phyloP scores from a whole-genome alignment of 495 filamentous ascomycete genomes.

The Copromyces sp. region DNA sequence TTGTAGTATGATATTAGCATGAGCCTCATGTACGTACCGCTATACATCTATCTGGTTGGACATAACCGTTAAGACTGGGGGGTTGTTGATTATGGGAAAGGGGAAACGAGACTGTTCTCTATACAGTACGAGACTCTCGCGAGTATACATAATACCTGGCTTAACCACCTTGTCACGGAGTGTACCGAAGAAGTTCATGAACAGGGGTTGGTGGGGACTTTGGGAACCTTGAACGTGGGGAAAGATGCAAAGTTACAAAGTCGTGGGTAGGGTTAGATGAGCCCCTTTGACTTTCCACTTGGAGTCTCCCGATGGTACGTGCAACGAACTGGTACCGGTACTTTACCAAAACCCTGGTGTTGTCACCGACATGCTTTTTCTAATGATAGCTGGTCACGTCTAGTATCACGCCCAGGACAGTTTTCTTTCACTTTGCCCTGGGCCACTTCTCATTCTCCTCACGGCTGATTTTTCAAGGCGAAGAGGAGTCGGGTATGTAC shows the following conservation, averaged over 20 bases:
- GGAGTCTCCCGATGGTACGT: not conserved
- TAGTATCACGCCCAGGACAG: no score
- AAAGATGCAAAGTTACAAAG: not conserved
- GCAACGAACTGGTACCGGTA: not conserved
- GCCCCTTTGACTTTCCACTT: not conserved
- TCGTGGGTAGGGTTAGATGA: not conserved
- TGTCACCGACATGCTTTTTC: no score
- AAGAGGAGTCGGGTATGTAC: not conserved
- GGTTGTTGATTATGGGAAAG: not conserved
- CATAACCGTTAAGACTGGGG: not conserved
- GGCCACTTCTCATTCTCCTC: fast-evolving
- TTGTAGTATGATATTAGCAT: not conserved
- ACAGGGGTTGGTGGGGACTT: not conserved
- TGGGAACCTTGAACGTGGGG: not conserved
- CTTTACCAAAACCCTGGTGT: not conserved
- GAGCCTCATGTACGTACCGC: not conserved
- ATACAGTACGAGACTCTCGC: not conserved
- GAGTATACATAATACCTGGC: not conserved
- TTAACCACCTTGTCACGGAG: not conserved
- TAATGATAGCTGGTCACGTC: no score
- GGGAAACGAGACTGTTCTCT: not conserved
- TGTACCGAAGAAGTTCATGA: not conserved
- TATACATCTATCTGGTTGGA: not conserved
- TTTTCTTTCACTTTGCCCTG: not conserved
- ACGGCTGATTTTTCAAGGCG: not conserved